A percentile compares a stretch with the other conserved stretches of the same genome.
These are phyloP conservation scores for Backusella mclennaniae DNA, from an alignment of 192 early-diverging fungal species.

Conservation along the genomic window DNA sequence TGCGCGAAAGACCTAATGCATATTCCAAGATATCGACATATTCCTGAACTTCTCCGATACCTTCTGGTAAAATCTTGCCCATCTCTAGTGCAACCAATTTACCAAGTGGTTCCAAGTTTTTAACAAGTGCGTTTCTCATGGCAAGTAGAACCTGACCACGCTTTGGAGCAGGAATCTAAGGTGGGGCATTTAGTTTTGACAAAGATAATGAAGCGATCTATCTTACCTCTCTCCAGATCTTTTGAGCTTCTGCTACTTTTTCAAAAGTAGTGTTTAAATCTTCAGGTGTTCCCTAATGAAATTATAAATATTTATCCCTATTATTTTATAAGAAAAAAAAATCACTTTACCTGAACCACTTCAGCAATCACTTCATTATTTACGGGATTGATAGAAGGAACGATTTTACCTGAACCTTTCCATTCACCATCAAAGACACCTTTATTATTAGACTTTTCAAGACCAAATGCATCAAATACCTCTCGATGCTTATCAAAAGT, in stretches of 20 bases:
- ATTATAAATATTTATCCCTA: background rate
- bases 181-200: constrained; percentile 3
- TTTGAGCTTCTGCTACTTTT: constrained; percentile 61
- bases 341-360: constrained; percentile 61
- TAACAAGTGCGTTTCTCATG: constrained; percentile 81
- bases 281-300: constrained; percentile 42
- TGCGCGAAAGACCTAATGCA: constrained; percentile 82
- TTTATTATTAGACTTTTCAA: constrained; percentile 62
- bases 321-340: too few species aligned
- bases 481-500: constrained; percentile 41
- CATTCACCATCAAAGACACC: constrained; percentile 79
- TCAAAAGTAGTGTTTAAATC: constrained; percentile 67
- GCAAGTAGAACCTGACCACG: constrained; percentile 89
- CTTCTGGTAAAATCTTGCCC: constrained; percentile 94
- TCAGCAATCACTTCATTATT: constrained; percentile 83
- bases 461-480: constrained; percentile 57
- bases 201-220: background rate
- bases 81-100: constrained; percentile 88
- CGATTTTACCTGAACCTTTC: constrained; percentile 61
- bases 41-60: constrained; percentile 94
- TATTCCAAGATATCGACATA: constrained; percentile 95
- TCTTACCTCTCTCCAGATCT: constrained; percentile 56
- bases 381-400: constrained; percentile 70
- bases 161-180: constrained; percentile 70
- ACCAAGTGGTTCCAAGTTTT: constrained; percentile 78